Percentiles rank a stretch among this genome's conserved stretches.
Evolutionary conservation across 148 eudicot species (phyloP).

Genomic region (Chenopodium formosanum): DNA sequence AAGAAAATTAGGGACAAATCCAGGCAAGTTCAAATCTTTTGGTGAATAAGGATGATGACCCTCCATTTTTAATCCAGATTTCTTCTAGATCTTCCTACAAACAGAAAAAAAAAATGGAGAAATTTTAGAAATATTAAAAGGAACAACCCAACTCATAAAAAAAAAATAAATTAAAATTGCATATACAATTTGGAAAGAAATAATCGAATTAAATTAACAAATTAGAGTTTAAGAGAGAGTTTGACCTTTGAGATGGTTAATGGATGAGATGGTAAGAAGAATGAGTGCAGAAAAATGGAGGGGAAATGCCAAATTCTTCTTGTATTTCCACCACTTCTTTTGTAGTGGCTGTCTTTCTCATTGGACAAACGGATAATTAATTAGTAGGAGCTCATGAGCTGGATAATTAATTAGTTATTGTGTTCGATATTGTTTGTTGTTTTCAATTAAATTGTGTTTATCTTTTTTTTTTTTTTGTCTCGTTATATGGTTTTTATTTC

Average conservation of each 20-base stretch:
- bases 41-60: slow-evolving; percentile 68
- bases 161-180: no score
- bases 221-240: not conserved
- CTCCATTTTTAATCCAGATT: slow-evolving; percentile 23
- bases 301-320: not conserved
- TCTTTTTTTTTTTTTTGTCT: no score
- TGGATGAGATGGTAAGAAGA: not conserved
- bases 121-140: not conserved
- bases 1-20: slow-evolving; percentile 55
- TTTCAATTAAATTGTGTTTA: no score
- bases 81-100: not conserved
- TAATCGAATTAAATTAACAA: not conserved
- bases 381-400: no score
- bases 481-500: no score
- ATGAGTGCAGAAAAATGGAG: not conserved
- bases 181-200: not conserved
- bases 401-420: no score
- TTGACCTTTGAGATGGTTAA: not conserved
- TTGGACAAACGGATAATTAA: no score
- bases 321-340: no score
- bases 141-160: not conserved
- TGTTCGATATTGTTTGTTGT: no score
- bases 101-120: not conserved
- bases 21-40: slow-evolving; percentile 60
- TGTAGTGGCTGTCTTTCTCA: no score